Evolutionary conservation across 2,329 filamentous ascomycete genomes (phyloP).

Genomic region (Periconia digitata): DNA sequence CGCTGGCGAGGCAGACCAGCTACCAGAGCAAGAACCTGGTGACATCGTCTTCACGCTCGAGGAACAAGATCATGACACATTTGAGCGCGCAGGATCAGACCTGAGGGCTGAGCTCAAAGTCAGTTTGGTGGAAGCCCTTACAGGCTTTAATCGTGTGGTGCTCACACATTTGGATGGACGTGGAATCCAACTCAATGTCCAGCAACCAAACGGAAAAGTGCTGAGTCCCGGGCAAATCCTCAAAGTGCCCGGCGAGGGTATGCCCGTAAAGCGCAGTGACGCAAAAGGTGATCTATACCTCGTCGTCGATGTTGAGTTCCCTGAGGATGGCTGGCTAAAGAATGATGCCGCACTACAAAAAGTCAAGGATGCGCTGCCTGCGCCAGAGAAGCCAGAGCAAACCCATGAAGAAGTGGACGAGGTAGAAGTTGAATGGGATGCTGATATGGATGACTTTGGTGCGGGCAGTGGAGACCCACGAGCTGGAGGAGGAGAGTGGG

Average conservation of each 20-base stretch:
- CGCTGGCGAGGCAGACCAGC: constrained; percentile 91
- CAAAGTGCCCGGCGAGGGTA: constrained; percentile 86
- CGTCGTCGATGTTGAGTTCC: constrained; percentile 83
- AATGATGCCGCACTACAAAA: constrained; percentile 69
- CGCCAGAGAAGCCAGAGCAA: constrained; percentile 54
- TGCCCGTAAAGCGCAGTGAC: constrained; percentile 89
- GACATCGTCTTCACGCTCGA: constrained; percentile 89
- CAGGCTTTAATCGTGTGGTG: constrained; percentile 87
- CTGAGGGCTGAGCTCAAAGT: constrained; percentile 80
- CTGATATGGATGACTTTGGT: constrained; percentile 81
- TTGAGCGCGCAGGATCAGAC: constrained; percentile 81
- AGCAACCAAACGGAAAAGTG: constrained; percentile 71
- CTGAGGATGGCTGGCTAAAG: constrained; percentile 78
- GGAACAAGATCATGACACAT: constrained; percentile 78
- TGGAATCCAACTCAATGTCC: constrained; percentile 79
- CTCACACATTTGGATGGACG: constrained; percentile 91
- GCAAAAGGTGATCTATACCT: constrained; percentile 84
- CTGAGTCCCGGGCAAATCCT: constrained; percentile 81
- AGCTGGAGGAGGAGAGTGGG: constrained; percentile 68
- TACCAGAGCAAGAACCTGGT: constrained; percentile 83
- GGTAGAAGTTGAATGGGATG: constrained; percentile 74
- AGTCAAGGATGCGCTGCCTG: constrained; percentile 74
- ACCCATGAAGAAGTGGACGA: constrained; percentile 78
- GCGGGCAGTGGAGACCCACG: constrained; percentile 69
- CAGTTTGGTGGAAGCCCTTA: constrained; percentile 79